Evolutionary conservation across 495 filamentous ascomycete genomes (phyloP).

Genomic region (Penicillium robsamsonii): DNA sequence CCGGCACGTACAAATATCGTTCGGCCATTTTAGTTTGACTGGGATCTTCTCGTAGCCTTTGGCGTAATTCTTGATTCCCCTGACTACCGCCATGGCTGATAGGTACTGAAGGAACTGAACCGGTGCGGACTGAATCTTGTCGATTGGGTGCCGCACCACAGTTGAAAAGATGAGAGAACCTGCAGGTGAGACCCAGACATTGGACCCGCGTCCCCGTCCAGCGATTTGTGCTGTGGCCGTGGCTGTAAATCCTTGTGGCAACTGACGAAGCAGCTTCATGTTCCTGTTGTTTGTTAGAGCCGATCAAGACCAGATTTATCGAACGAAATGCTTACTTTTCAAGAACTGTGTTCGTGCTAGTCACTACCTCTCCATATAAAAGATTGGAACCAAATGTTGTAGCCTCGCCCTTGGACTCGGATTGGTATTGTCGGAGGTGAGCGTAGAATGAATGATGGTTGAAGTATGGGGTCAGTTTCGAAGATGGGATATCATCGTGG

Average conservation of each 20-base stretch:
- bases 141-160: constrained; percentile 74
- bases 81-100: constrained; percentile 82
- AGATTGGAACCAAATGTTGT: constrained; percentile 71
- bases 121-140: constrained; percentile 68
- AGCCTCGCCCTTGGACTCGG: constrained; percentile 51
- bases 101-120: constrained; percentile 95
- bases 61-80: constrained; percentile 79
- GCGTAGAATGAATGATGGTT: constrained; percentile 79
- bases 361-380: constrained; percentile 89
- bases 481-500: constrained; percentile 63
- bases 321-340: constrained; percentile 63
- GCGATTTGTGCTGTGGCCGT: constrained; percentile 89
- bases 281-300: constrained; percentile 56
- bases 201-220: constrained; percentile 85
- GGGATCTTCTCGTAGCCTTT: constrained; percentile 69
- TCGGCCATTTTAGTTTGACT: constrained; percentile 94
- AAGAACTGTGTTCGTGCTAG: constrained; percentile 91
- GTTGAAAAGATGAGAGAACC: constrained; percentile 85
- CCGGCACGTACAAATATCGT: constrained; percentile 69
- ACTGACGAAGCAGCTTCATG: constrained; percentile 65
- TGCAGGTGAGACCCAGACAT: constrained; percentile 92
- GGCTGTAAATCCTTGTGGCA: constrained; percentile 83
- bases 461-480: constrained; percentile 82
- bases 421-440: constrained; percentile 65
- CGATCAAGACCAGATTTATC: background rate